phyloP scores from a whole-genome alignment of 2,329 filamentous ascomycete species.

The Xylaria sp. region DNA sequence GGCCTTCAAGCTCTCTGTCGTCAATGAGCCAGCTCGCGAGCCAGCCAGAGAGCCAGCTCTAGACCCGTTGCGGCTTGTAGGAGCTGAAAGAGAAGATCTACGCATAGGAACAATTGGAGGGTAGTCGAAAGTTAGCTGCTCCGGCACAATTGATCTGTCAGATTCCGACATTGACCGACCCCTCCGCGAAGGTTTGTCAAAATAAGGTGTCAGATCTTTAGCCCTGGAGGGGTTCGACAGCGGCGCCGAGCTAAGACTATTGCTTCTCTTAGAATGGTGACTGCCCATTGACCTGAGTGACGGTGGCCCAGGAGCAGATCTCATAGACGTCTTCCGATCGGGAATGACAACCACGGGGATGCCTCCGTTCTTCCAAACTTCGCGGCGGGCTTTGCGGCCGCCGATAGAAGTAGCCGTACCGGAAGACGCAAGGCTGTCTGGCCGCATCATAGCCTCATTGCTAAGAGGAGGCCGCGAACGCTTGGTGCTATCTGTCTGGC shows the following conservation, averaged over 20 bases:
- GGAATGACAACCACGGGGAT: constrained; percentile 67
- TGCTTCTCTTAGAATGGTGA: constrained; percentile 55
- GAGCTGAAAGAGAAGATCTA: constrained; percentile 64
- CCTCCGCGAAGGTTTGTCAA: constrained; percentile 46
- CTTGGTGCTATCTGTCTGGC: constrained; percentile 34
- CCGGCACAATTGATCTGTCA: constrained; percentile 46
- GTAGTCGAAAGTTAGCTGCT: constrained; percentile 62
- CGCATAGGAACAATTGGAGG: constrained; percentile 60
- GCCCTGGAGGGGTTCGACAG: constrained; percentile 45
- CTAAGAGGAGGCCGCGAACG: constrained; percentile 36
- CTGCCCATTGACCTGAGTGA: constrained; percentile 66
- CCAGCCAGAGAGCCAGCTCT: constrained; percentile 36
- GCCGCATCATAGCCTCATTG: constrained; percentile 35
- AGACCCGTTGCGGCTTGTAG: constrained; percentile 58
- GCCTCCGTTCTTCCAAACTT: constrained; percentile 60
- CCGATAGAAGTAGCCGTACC: constrained; percentile 53
- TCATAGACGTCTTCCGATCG: constrained; percentile 57
- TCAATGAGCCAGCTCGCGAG: constrained; percentile 52
- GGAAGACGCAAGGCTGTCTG: constrained; percentile 54
- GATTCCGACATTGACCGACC: constrained; percentile 51
- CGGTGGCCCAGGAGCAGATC: constrained; percentile 49
- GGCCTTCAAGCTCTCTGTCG: constrained; percentile 60
- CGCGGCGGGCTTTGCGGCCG: constrained; percentile 59
- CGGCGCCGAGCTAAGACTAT: constrained; percentile 54
- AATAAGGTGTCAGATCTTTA: constrained; percentile 47